Evolutionary conservation across 768 basidiomycete genomes (phyloP).

Genomic region (Botryobasidium botryosum): DNA sequence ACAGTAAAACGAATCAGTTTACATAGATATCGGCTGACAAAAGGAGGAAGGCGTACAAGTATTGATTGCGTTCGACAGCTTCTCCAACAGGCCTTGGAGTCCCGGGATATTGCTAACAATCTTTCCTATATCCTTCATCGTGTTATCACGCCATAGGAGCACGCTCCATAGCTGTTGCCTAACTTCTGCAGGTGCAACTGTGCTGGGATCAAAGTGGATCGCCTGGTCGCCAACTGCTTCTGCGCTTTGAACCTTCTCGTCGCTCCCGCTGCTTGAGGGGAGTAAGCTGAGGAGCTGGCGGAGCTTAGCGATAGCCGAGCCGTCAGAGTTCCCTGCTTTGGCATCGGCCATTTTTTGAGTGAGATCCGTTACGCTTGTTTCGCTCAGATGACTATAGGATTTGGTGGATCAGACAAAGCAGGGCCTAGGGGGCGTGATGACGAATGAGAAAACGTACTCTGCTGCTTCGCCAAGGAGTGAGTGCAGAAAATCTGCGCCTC

Average conservation of each 20-base stretch:
- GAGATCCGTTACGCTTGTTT: constrained; percentile 44
- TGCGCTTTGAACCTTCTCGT: constrained; percentile 34
- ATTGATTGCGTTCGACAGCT: constrained; percentile 46
- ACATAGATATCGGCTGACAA: background rate
- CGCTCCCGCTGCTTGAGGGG: constrained; percentile 29
- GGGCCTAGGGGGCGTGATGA: no score
- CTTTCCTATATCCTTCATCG: no score
- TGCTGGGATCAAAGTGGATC: constrained; percentile 44
- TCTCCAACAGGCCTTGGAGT: constrained; percentile 36
- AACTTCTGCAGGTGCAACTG: constrained; percentile 46
- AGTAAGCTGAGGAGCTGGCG: constrained; percentile 33
- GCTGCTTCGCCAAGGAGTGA: constrained; percentile 58
- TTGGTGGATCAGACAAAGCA: no score
- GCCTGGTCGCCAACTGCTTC: constrained; percentile 40
- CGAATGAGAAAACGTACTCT: no score
- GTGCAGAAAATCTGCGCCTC: constrained; percentile 61
- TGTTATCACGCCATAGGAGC: constrained; percentile 44
- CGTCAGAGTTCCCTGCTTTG: constrained; percentile 18
- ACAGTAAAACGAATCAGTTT: no score
- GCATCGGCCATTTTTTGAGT: constrained; percentile 29
- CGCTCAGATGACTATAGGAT: constrained; percentile 39
- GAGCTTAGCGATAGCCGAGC: constrained; percentile 22
- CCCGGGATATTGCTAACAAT: constrained; percentile 55
- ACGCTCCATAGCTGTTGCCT: constrained; percentile 37
- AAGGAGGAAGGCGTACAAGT: no score